Base-by-base conservation (phyloP, 768 basidiomycete genomes). In the Pholiota conissans region DNA sequence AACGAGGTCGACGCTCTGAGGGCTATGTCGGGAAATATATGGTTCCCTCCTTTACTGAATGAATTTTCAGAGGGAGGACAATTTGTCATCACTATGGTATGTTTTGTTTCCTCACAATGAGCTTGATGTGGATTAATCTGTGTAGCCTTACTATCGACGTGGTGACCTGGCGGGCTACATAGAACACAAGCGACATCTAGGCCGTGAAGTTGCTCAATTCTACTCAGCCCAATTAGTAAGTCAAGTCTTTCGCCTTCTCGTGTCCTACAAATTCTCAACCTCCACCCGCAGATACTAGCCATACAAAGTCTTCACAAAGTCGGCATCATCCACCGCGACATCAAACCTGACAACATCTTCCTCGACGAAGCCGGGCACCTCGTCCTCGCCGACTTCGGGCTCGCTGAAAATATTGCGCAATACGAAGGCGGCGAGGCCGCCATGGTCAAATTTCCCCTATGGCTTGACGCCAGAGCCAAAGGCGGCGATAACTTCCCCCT, bases 261-360 rank as follows among this genome's bases (percentile, higher is more conserved):
- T 39, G 13, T 6, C 4, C n/a, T 20, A 18, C 20, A 26, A 20
- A n/a, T 52, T 48, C 7, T 22, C 9, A 11, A n/a, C n/a, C n/a
- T n/a, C n/a, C n/a, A n/a, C n/a, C n/a, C n/a, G n/a, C 39, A 76
- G 75, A 56, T 72, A 11, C 58, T 74, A 18, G 74, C 69, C 26
- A 67, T 75, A 14, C 66, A 69, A 24, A 59, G 51, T 14, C 67
- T 76, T 3, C 74, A 76, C 61, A 63, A 69, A 47, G 56, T 57
- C 11, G 72, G 73, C 8, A 73, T 75, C 27, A 60, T 74, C 27
- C 74, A 75, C 56, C 63, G 73, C 2, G 74, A 75, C 56, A 65
- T 75, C 62, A 75, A 75, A 61, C 64, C 73, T 5, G 71, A 70
- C 57, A 75, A 74, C 57, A 64, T 75, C n/a, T 66, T 75, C 28